Conservation (phyloP, 2,329 filamentous ascomycete species). For the Colletotrichum tabaci region DNA sequence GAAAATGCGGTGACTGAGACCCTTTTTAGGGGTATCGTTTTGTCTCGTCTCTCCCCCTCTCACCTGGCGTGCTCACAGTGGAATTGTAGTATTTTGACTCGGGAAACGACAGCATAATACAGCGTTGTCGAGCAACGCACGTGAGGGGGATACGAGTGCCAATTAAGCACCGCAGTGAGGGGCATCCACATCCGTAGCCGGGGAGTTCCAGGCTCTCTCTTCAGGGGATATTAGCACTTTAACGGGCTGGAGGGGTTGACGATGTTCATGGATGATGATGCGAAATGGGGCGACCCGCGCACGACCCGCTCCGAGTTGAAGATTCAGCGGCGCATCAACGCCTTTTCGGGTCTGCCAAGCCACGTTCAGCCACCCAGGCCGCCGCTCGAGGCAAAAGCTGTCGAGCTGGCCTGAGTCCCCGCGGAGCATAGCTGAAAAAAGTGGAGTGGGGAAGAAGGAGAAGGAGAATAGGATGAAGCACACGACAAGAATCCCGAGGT, state of each 20-base stretch:
- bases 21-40: not conserved
- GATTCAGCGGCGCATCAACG: slow-evolving; percentile 3
- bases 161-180: slow-evolving; percentile 24
- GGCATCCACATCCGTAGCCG: slow-evolving; percentile 23
- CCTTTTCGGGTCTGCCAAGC: slow-evolving; percentile 6
- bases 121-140: slow-evolving; percentile 20
- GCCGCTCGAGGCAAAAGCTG: not conserved
- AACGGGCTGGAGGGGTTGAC: slow-evolving; percentile 10
- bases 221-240: slow-evolving; percentile 19
- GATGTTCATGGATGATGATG: slow-evolving; percentile 19
- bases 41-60: not conserved
- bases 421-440: not conserved
- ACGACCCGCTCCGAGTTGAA: slow-evolving; percentile 16
- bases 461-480: too few species aligned
- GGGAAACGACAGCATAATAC: not conserved
- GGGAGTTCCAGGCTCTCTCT: slow-evolving; percentile 22
- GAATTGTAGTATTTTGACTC: slow-evolving; percentile 31
- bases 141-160: slow-evolving; percentile 21
- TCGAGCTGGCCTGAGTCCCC: not conserved
- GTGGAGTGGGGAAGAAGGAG: not conserved
- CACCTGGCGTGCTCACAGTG: slow-evolving; percentile 22
- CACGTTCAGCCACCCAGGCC: not conserved
- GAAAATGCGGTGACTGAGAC: slow-evolving; percentile 25
- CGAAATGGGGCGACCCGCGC: slow-evolving; percentile 18
- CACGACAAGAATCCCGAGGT: not conserved